Evolutionary conservation across 306 rosid species (phyloP).

Genomic region (Clitoria ternatea): DNA sequence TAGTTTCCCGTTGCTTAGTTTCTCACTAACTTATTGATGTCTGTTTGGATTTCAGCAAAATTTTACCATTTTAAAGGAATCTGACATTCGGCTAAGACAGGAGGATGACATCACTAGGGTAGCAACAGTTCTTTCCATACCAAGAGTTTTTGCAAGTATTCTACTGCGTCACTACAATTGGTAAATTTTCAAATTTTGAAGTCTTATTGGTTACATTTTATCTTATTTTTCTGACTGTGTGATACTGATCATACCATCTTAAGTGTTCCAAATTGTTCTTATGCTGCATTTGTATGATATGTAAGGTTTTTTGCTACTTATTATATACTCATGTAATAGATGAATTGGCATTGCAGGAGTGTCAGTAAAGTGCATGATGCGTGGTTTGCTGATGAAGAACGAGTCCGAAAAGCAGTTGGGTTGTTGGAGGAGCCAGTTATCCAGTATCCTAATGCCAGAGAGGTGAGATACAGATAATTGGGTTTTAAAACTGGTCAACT

Average conservation of each 20-base stretch:
- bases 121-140: slow-evolving; percentile 55
- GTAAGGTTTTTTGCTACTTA: not conserved
- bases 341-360: slow-evolving; percentile 44
- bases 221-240: not conserved
- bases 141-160: slow-evolving; percentile 54
- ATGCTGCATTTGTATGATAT: slow-evolving; percentile 12
- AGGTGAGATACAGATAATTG: slow-evolving; percentile 31
- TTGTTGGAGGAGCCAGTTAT: slow-evolving; percentile 54
- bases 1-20: not conserved
- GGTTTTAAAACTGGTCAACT: slow-evolving; percentile 6
- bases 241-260: not conserved
- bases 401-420: slow-evolving; percentile 57
- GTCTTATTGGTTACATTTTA: not conserved
- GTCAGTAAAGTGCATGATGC: slow-evolving; percentile 69
- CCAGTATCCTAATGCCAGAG: slow-evolving; percentile 33
- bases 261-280: not conserved
- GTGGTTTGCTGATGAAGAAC: slow-evolving; percentile 80
- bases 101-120: slow-evolving; percentile 59
- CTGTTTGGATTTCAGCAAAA: slow-evolving; percentile 51
- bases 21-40: not conserved
- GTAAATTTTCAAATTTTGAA: slow-evolving; percentile 22
- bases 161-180: slow-evolving; percentile 74
- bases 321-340: not conserved
- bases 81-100: slow-evolving; percentile 49
- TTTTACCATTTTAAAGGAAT: slow-evolving; percentile 57